A percentile compares a stretch with the other conserved stretches of the same genome.
Conservation (phyloP, 2,329 filamentous ascomycete genomes). For the Trichoderma sp. region DNA sequence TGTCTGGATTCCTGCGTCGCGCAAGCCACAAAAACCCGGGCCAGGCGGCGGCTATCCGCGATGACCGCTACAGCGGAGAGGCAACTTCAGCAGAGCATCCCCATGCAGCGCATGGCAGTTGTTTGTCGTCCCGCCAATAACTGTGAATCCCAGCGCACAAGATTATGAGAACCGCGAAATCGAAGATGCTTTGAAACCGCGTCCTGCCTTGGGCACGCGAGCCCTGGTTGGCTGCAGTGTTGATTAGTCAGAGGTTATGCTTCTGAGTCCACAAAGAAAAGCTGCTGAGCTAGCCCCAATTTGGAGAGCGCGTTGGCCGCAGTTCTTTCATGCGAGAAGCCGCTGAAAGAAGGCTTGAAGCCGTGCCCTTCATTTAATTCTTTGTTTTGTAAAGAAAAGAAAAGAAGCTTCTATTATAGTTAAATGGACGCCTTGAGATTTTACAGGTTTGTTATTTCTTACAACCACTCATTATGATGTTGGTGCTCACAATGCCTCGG, state of each 20-base stretch:
- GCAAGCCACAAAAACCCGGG: constrained; percentile 9
- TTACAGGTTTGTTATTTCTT: neutral
- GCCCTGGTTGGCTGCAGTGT: constrained; percentile 9
- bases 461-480: neutral
- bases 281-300: constrained; percentile 1
- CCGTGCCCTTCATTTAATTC: neutral
- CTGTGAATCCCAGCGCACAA: neutral
- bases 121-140: neutral
- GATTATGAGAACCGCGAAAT: constrained; percentile 13
- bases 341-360: neutral
- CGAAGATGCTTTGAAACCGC: constrained; percentile 11
- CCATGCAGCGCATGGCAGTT: constrained; percentile 7
- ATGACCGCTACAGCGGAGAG: neutral
- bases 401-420: neutral
- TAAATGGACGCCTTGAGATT: neutral
- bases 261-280: neutral
- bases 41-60: neutral
- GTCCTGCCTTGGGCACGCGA: constrained; percentile 12
- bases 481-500: neutral
- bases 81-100: neutral
- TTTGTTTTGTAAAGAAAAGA: neutral
- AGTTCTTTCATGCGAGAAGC: neutral
- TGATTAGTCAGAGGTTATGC: constrained; percentile 10
- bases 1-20: neutral
- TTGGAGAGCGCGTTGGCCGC: constrained; percentile 11